Conservation (phyloP, 805 yeast species). For the Metschnikowia matae region DNA sequence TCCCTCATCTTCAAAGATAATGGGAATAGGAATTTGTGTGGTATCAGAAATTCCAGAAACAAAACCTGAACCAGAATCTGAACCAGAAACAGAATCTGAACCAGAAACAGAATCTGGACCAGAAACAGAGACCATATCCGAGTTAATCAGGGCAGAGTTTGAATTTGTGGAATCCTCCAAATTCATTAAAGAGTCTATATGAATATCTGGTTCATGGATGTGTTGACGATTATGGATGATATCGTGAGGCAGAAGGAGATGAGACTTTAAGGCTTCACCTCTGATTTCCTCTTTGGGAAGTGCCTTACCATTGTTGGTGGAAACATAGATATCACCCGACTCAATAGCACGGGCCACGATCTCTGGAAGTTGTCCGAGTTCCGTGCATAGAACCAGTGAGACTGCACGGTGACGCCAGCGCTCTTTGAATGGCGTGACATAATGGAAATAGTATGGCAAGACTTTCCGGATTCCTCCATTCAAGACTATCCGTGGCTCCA, state of each 20-base stretch:
- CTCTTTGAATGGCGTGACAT: constrained; percentile 32
- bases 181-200: constrained; percentile 18
- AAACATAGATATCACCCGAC: constrained; percentile 24
- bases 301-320: constrained; percentile 13
- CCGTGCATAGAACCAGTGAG: constrained; percentile 27
- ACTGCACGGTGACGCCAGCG: constrained; percentile 37
- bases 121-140: background rate
- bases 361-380: constrained; percentile 30
- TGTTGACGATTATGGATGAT: constrained; percentile 32
- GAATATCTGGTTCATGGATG: constrained; percentile 40
- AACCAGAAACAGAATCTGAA: no score
- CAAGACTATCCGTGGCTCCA: constrained; percentile 8
- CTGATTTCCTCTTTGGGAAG: constrained; percentile 4
- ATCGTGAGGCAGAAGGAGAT: constrained; percentile 21
- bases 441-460: constrained; percentile 30
- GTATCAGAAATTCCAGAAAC: no score
- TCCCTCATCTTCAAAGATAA: constrained; percentile 33
- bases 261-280: constrained; percentile 2
- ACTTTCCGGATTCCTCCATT: constrained; percentile 35
- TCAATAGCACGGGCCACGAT: constrained; percentile 24
- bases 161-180: no score
- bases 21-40: background rate
- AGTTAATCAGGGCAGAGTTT: no score
- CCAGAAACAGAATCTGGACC: background rate
- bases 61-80: no score